phyloP scores from a whole-genome alignment of 2,329 filamentous ascomycete genomes.

The Exophiala sp. region DNA sequence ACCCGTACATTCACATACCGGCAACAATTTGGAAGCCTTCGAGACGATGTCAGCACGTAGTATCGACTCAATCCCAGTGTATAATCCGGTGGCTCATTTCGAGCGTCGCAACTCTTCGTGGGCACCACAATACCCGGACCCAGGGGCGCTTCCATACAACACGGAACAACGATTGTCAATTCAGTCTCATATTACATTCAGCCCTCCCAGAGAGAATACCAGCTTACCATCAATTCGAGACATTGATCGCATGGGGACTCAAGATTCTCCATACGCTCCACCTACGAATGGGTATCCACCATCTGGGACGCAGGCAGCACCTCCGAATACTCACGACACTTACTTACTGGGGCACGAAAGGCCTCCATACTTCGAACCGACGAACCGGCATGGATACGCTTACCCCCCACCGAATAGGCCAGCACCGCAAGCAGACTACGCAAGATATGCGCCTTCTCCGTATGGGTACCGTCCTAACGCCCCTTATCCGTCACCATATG shows the following conservation, averaged over 20 bases:
- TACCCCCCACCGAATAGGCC: constrained; percentile 14
- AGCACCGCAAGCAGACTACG: constrained; percentile 10
- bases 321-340: constrained; percentile 3
- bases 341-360: constrained; percentile 11
- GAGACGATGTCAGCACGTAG: constrained; percentile 21
- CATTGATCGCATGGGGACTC: constrained; percentile 8
- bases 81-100: not conserved
- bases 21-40: constrained; percentile 12
- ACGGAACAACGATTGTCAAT: constrained; percentile 10
- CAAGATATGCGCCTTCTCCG: constrained; percentile 11
- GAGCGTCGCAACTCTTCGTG: constrained; percentile 21
- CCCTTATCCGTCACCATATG: constrained; percentile 14
- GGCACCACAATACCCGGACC: constrained; percentile 16
- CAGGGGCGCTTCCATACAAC: constrained; percentile 8
- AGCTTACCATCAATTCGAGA: constrained; percentile 20
- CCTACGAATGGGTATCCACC: not conserved
- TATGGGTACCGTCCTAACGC: constrained; percentile 13
- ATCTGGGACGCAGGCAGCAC: not conserved
- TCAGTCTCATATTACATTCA: constrained; percentile 7
- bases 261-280: constrained; percentile 10
- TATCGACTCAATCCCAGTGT: constrained; percentile 10
- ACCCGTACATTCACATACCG: constrained; percentile 14
- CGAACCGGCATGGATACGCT: constrained; percentile 18
- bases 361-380: constrained; percentile 15
- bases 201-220: constrained; percentile 5